Conservation (phyloP, 192 early-diverging fungal species). For the Podila horticola region DNA sequence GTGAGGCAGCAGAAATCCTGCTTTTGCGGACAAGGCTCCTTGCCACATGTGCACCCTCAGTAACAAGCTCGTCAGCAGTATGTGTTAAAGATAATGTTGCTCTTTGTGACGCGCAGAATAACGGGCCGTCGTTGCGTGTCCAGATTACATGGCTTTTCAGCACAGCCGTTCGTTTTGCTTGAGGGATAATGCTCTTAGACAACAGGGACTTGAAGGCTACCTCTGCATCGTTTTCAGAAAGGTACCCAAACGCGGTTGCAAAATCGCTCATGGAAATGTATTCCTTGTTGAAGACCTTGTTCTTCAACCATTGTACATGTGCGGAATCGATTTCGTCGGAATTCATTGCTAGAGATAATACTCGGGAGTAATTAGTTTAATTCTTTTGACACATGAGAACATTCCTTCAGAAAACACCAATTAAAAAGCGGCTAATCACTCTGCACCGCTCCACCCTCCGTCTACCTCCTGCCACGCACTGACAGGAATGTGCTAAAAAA, state of each 20-base stretch:
- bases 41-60: conserved; percentile 16
- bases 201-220: conserved; percentile 2
- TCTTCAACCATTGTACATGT: conserved; percentile 6
- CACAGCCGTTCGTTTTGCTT: not conserved
- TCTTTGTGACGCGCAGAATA: conserved; percentile 7
- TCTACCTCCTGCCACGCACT: conserved; percentile 33
- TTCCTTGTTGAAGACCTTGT: not conserved
- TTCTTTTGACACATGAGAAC: not conserved
- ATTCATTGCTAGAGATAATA: conserved; percentile 12
- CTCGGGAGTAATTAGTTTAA: not conserved
- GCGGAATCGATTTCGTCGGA: not conserved
- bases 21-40: conserved; percentile 4
- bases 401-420: not conserved
- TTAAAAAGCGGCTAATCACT: conserved; percentile 22
- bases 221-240: conserved; percentile 3
- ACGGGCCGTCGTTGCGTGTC: conserved; percentile 13
- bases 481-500: conserved; percentile 20
- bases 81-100: conserved; percentile 9
- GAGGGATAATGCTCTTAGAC: conserved; percentile 1
- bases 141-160: conserved; percentile 7
- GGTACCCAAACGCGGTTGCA: conserved; percentile 8
- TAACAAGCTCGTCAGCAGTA: conserved; percentile 10
- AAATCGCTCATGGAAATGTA: conserved; percentile 7
- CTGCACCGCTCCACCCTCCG: conserved; percentile 24
- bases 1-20: not conserved